Evolutionary conservation across 768 basidiomycete species (phyloP), one percentile per base, ranked within the genome.

Genomic region (Rhodotorula diobovata): DNA sequence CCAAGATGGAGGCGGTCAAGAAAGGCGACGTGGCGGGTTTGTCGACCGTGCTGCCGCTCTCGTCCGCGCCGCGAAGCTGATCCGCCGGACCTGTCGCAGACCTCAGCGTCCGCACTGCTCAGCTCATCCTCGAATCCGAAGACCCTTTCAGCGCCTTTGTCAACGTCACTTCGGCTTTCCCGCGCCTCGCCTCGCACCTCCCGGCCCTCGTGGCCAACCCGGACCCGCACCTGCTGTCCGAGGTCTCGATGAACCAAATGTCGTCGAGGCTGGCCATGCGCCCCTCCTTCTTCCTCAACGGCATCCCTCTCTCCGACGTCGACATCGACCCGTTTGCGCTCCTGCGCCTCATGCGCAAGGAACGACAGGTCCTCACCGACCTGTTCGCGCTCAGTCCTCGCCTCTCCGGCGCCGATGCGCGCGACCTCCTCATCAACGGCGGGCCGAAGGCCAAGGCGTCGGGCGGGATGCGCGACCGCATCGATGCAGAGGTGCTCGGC

Each of bases 271-370:
- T 66, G 21, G 54, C 68, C 0, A 87, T 88, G 1, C 72, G 82
- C 48, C 87, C 83, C 78, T 80, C 85, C 70, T 83, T 88, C 50
- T 96, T 91, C 90, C 79, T 95, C 35, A 97, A 97, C 71, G 96
- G 95, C 0, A 83, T 85, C 10, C 75, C 79, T 23, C 76, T 95
- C 16, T 78, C 82, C 5, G 70, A 71, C 25, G 50, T 48, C 37
- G 66, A 67, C 12, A 84, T 85, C 46, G 87, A 88, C 65, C 85
- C 89, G 0, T 89, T 92, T 66, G 85, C 84, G 85, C 83, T 97
- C 7, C 79, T 94, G 61, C 83, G 87, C n/a, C 80, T 87, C 37
- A 76, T 96, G 73, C 85, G 87, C 69, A 87, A 86, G 77, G 95
- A 97, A 81, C 84, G 89, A 34, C 77, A 79, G 8, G 80, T 87